A percentile compares a stretch with the other conserved stretches of the same genome.
Conservation (phyloP, 805 yeast genomes). For the Candida ovalis region DNA sequence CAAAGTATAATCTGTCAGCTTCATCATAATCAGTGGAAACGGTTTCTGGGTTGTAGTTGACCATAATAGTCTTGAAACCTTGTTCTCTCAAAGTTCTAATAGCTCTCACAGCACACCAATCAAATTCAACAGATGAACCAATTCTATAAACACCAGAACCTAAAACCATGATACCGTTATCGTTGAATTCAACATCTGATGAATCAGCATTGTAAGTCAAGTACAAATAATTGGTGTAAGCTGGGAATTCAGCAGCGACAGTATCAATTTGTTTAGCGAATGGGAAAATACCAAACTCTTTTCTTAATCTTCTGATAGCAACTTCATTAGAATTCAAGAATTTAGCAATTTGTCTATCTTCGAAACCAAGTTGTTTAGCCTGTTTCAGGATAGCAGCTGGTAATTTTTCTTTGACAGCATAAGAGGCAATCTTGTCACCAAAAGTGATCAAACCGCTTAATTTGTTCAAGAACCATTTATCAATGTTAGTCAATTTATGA, state of each 20-base stretch:
- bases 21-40: constrained; percentile 98
- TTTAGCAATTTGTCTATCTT: constrained; percentile 92
- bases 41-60: constrained; percentile 97
- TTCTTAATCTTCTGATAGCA: constrained; percentile 84
- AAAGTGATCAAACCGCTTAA: constrained; percentile 70
- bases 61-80: constrained; percentile 90
- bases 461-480: constrained; percentile 94
- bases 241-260: constrained; percentile 98
- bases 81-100: constrained; percentile 88
- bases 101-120: constrained; percentile 98
- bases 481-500: constrained; percentile 87
- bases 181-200: constrained; percentile 81
- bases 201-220: constrained; percentile 91
- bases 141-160: constrained; percentile 99
- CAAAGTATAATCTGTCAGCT: constrained; percentile 95
- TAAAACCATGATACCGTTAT: constrained; percentile 87
- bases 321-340: constrained; percentile 87
- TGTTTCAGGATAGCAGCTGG: constrained; percentile 64
- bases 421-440: constrained; percentile 57
- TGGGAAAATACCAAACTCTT: constrained; percentile 82
- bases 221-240: constrained; percentile 91
- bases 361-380: constrained; percentile 96
- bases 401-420: constrained; percentile 54
- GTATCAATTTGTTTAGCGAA: constrained; percentile 97
- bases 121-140: constrained; percentile 97